Base-by-base conservation (phyloP, 2,329 filamentous ascomycete species). In the Diplodia scrobiculata region DNA sequence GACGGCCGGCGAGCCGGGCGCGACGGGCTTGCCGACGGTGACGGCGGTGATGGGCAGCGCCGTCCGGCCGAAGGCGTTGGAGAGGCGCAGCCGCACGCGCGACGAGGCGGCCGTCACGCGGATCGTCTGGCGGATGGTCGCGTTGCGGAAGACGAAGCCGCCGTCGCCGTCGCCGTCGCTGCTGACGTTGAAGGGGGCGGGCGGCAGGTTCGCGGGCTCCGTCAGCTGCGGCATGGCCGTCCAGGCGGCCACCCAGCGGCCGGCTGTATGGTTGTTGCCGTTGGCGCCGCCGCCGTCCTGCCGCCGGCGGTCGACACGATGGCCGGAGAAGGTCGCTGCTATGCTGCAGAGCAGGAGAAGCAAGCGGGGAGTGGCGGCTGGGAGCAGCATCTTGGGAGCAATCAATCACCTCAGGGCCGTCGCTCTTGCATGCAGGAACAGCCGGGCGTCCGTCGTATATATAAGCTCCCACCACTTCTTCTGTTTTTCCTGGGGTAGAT, bases 91-190 rank as follows among this genome's bases (percentile, higher is more conserved):
- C 10, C 88, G 85, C 68, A 90, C 81, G 25, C 84, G 81, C 2
- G 82, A 76, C 2, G 84, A 82, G 1, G 80, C 82, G 4, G 87
- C 80, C 7, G 86, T 85, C 69, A 87, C 78, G 69, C 86, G 84
- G 14, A 89, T 73, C 0, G 87, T 90, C 74, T 90, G 88, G 2
- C 88, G 86, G 68, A 90, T 81, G 0, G 88, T 89, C 1, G 86
- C 83, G 70, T 89, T 84, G 53, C 55, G 53, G 13, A 48, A 58
- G 52, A 62, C 34, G 53, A 65, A 21, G 47, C 19, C 14, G 19
- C 21, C 21, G 21, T 21, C 21, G 21, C 21, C 1, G 21, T 19
- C 14, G 19, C n/a, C n/a, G n/a, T n/a, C n/a, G n/a, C n/a, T n/a
- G n/a, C 36, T 65, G 29, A 45, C 27, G 25, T 65, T 52, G 53